phyloP scores from a whole-genome alignment of 2,329 filamentous ascomycete genomes.

The Truncatella angustata region DNA sequence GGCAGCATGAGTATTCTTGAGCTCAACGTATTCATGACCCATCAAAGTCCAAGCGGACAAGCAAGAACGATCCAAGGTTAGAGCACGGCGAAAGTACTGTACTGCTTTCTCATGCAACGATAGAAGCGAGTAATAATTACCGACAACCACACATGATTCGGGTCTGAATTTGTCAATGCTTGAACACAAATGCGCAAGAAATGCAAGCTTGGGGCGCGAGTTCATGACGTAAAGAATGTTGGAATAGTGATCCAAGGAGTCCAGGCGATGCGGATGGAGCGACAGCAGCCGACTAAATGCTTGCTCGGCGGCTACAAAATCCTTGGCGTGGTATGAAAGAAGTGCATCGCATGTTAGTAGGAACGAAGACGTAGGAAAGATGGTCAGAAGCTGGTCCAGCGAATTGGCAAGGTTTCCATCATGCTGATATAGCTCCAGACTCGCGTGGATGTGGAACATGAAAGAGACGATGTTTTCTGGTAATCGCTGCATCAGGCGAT shows the following conservation, averaged over 20 bases:
- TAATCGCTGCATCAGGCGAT: conserved; percentile 67
- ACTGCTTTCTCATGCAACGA: conserved; percentile 97
- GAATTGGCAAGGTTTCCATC: conserved; percentile 71
- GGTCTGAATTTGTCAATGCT: conserved; percentile 93
- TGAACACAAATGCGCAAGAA: conserved; percentile 86
- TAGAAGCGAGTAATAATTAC: conserved; percentile 94
- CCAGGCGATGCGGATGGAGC: conserved; percentile 70
- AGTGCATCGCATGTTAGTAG: conserved; percentile 87
- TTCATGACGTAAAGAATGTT: conserved; percentile 96
- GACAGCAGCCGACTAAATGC: conserved; percentile 79
- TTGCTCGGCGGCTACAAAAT: conserved; percentile 66
- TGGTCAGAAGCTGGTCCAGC: conserved; percentile 72
- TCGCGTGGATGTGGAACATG: conserved; percentile 90
- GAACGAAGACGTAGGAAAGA: conserved; percentile 88
- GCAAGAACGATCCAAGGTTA: conserved; percentile 87
- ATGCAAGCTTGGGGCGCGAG: conserved; percentile 82
- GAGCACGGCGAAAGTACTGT: conserved; percentile 91
- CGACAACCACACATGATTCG: conserved; percentile 94
- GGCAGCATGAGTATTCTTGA: conserved; percentile 97
- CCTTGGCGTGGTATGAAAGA: conserved; percentile 86
- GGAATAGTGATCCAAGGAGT: conserved; percentile 92
- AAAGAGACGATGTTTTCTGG: conserved; percentile 90
- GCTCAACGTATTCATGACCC: conserved; percentile 97
- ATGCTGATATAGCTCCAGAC: conserved; percentile 87
- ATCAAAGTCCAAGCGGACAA: conserved; percentile 97